Evolutionary conservation across 495 filamentous ascomycete species (phyloP), one percentile per base, ranked within the genome.

Genomic region (Antarctomyces pellizariae): DNA sequence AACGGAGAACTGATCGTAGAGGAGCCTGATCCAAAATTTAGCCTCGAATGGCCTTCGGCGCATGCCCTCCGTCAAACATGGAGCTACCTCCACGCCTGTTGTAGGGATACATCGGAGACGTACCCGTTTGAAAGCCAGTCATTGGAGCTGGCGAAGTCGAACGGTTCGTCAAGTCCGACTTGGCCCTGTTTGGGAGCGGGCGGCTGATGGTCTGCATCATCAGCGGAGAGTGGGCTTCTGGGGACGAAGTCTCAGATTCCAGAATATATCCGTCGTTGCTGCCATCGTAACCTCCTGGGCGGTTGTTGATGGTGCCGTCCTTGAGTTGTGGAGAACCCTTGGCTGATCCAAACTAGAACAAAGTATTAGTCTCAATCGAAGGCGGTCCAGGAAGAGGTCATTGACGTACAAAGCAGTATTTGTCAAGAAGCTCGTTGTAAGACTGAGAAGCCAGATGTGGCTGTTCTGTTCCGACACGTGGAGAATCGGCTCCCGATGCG

Each of bases 371-470:
- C n/a, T n/a, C n/a, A n/a, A n/a, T n/a, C n/a, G n/a, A n/a, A n/a
- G n/a, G n/a, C n/a, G n/a, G n/a, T n/a, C n/a, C n/a, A 17, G 14
- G 15, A 9, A n/a, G 22, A 15, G 46, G n/a, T n/a, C n/a, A n/a
- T n/a, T n/a, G 56, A 89, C 82, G 65, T 77, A 92, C 83, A 63
- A 90, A 92, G 60, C 86, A 97, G 54, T 90, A 97, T 52, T 89
- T 90, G 57, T 90, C 76, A 41, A 97, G 66, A 31, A 97, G 59
- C 48, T 97, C 86, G 44, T 80, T 71, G 49, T 95, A 93, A 28
- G 77, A 75, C 20, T 73, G 64, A 13, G 84, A 89, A 13, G 82
- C 61, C 35, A 84, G 56, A 22, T 64, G 58, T 13, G 71, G 74
- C 39, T 76, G 71, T 43, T 62, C 57, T 13, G 37, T 57, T 33